Evolutionary conservation across 75 land plant genomes (phyloP).

Genomic region (Sequoia sempervirens): DNA sequence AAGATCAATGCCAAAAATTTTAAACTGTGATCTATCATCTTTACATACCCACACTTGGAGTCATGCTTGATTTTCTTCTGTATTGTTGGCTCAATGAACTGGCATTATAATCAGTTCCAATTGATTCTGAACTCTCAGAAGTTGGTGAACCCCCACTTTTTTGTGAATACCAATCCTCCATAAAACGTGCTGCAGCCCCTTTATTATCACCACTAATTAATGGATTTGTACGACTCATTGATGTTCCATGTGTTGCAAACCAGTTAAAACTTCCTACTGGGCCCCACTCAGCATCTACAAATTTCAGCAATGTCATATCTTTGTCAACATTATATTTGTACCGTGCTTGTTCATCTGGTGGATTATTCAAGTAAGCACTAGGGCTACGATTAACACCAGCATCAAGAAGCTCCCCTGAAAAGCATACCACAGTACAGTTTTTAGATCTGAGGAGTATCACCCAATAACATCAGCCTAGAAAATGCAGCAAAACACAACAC

Average conservation of each 20-base stretch:
- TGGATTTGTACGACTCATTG: constrained; percentile 91
- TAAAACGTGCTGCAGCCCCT: constrained; percentile 98
- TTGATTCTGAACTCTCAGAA: constrained; percentile 7
- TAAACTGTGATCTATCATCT: not conserved
- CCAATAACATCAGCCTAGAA: not conserved
- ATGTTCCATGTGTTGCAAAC: constrained; percentile 99
- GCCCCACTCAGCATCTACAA: constrained; percentile 89
- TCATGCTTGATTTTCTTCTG: constrained; percentile 52
- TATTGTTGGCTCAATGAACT: constrained; percentile 1
- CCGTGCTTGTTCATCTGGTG: constrained; percentile 63
- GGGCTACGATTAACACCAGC: constrained; percentile 97
- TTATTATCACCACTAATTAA: constrained; percentile 98
- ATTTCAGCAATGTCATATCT: constrained; percentile 90
- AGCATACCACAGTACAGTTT: not conserved
- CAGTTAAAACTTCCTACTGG: constrained; percentile 95
- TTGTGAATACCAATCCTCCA: constrained; percentile 93
- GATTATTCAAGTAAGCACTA: constrained; percentile 97
- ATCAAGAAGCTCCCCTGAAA: constrained; percentile 84
- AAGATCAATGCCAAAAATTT: not conserved
- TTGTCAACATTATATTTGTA: constrained; percentile 88
- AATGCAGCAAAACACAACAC: not conserved
- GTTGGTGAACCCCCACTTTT: constrained; percentile 6
- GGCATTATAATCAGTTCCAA: constrained; percentile 8
- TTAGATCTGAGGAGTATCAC: not conserved
- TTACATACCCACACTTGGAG: constrained; percentile 16